A percentile compares a stretch with the other conserved stretches of the same genome.
phyloP scores from a whole-genome alignment of 2,329 filamentous ascomycete species.

The Aspergillus sp. region DNA sequence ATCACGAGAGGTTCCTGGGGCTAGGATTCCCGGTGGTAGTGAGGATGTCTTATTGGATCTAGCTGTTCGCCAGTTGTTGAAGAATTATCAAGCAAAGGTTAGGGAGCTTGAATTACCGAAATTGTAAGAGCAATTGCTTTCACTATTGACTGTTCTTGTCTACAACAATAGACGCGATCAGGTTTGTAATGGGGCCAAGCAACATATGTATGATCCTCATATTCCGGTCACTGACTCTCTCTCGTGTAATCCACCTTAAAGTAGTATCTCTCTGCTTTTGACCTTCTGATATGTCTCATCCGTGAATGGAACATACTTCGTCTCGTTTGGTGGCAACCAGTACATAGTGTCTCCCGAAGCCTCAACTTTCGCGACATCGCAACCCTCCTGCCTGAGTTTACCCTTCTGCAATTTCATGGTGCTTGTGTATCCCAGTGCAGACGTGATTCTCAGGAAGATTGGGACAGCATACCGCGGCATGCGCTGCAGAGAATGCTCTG shows the following conservation, averaged over 20 bases:
- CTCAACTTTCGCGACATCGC: background rate
- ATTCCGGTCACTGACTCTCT: no score
- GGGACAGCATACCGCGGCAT: conserved; percentile 1
- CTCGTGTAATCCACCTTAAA: no score
- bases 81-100: conserved; percentile 52
- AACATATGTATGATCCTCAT: no score
- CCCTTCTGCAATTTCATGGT: background rate
- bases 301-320: background rate
- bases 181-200: no score
- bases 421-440: background rate
- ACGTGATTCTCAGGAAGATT: background rate
- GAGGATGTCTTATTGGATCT: conserved; percentile 73
- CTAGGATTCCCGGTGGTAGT: conserved; percentile 64
- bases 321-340: background rate
- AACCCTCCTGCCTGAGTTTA: background rate
- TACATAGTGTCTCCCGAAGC: background rate
- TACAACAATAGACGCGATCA: no score
- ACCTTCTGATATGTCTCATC: background rate
- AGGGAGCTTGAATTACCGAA: background rate
- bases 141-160: no score
- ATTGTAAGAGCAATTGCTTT: background rate
- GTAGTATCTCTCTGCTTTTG: background rate
- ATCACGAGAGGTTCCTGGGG: conserved; percentile 61
- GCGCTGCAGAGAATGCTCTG: background rate
- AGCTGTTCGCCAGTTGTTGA: conserved; percentile 66